phyloP scores from a whole-genome alignment of 768 basidiomycete genomes.

The Lactarius evosmus region DNA sequence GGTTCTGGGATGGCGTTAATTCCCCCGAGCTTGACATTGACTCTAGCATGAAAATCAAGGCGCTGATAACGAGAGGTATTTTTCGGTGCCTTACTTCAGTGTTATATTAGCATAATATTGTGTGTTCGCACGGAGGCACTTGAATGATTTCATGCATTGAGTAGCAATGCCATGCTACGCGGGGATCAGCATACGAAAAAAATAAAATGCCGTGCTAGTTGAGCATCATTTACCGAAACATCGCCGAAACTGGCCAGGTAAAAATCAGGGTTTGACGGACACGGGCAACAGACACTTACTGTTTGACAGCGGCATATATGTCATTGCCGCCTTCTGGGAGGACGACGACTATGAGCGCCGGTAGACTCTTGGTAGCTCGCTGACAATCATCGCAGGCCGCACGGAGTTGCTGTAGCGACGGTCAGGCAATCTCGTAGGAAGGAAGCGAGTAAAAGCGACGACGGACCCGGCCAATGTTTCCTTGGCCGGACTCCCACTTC shows the following conservation, averaged over 20 bases:
- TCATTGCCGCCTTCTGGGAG: slow-evolving; percentile 51
- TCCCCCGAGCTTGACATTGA: slow-evolving; percentile 82
- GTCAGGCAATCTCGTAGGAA: not conserved
- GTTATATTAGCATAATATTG: slow-evolving; percentile 81
- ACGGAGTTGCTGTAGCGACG: slow-evolving; percentile 43
- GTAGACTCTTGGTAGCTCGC: slow-evolving; percentile 37
- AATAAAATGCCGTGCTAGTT: not conserved
- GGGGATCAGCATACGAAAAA: not conserved
- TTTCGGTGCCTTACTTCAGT: slow-evolving; percentile 53
- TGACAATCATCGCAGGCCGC: slow-evolving; percentile 47
- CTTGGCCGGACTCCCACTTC: slow-evolving; percentile 56
- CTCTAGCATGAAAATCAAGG: slow-evolving; percentile 39
- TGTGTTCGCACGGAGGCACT: slow-evolving; percentile 60
- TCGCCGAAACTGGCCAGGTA: slow-evolving; percentile 10
- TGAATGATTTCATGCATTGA: slow-evolving; percentile 66
- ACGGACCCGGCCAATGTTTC: slow-evolving; percentile 38
- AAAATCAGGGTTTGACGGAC: not conserved
- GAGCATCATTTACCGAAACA: slow-evolving; percentile 8
- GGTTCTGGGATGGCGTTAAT: slow-evolving; percentile 75
- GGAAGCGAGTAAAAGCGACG: not conserved
- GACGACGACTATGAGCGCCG: slow-evolving; percentile 16
- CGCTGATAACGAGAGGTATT: not conserved
- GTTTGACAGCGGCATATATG: slow-evolving; percentile 73
- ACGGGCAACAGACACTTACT: slow-evolving; percentile 47
- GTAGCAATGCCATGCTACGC: slow-evolving; percentile 65